Conservation (phyloP, 768 basidiomycete genomes). For the Hericium alpestre region DNA sequence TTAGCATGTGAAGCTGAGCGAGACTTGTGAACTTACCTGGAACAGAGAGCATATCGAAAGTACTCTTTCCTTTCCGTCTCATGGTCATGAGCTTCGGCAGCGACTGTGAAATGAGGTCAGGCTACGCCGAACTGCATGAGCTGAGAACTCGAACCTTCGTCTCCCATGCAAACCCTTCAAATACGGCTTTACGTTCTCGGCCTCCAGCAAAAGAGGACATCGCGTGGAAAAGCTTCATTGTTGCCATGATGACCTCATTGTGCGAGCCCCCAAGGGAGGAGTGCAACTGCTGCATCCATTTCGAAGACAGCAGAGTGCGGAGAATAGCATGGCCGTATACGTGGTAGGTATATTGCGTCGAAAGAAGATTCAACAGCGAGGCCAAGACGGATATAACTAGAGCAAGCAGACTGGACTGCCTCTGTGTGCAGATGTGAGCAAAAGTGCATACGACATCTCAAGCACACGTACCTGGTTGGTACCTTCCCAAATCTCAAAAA, state of each 20-base stretch:
- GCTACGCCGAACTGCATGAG: background rate
- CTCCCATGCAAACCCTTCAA: slow-evolving; percentile 73
- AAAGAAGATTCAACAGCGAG: slow-evolving; percentile 49
- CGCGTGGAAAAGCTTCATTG: slow-evolving; percentile 51
- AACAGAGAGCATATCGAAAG: slow-evolving; percentile 30
- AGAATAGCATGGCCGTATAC: slow-evolving; percentile 50
- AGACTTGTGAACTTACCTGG: slow-evolving; percentile 40
- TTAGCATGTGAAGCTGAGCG: background rate
- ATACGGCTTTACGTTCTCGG: slow-evolving; percentile 46
- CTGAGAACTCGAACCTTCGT: slow-evolving; percentile 40
- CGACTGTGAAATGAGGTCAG: slow-evolving; percentile 28
- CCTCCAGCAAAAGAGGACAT: slow-evolving; percentile 60
- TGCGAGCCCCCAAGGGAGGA: slow-evolving; percentile 51
- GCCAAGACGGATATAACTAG: slow-evolving; percentile 45
- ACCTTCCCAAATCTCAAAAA: slow-evolving; percentile 56
- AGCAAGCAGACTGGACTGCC: slow-evolving; percentile 33
- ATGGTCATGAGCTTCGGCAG: slow-evolving; percentile 59
- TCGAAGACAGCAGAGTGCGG: slow-evolving; percentile 44
- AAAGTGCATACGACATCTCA: background rate
- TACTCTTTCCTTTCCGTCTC: slow-evolving; percentile 49
- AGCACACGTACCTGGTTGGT: slow-evolving; percentile 34
- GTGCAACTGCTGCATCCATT: slow-evolving; percentile 47
- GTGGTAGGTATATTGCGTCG: slow-evolving; percentile 62
- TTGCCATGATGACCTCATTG: slow-evolving; percentile 55
- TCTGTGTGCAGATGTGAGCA: slow-evolving; percentile 18